Evolutionary conservation across 257 asterid species (phyloP).

Genomic region (Perilla frutescens): DNA sequence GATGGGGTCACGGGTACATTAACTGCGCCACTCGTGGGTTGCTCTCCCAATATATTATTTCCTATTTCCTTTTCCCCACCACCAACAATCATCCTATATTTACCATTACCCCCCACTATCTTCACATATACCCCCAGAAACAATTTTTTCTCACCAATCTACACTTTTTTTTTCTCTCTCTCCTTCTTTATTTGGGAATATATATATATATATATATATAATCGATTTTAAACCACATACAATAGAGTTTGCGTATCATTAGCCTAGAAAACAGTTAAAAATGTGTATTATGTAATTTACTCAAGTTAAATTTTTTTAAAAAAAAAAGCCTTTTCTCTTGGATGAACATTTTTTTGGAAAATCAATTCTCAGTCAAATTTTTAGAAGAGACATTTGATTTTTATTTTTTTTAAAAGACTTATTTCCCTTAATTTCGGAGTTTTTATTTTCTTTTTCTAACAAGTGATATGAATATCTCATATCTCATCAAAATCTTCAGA

Average conservation of each 20-base stretch:
- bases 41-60: conserved; percentile 28
- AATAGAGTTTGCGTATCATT: conserved; percentile 15
- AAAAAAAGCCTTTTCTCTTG: background rate
- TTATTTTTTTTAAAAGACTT: background rate
- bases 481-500: background rate
- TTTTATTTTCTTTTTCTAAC: background rate
- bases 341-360: background rate
- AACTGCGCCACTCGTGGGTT: conserved; percentile 78
- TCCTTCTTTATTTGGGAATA: too few species aligned
- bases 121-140: conserved; percentile 27
- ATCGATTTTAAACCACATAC: background rate
- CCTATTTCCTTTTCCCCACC: conserved; percentile 48
- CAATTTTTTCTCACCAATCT: conserved; percentile 4
- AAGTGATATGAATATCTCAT: background rate
- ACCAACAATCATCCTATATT: conserved; percentile 43
- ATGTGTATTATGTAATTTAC: background rate
- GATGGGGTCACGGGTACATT: conserved; percentile 83
- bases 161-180: background rate
- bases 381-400: background rate
- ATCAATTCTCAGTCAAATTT: conserved; percentile 17
- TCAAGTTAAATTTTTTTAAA: background rate
- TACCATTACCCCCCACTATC: conserved; percentile 46
- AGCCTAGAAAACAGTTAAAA: background rate
- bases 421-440: conserved; percentile 7
- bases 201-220: background rate